phyloP scores from a whole-genome alignment of 352 stramenopile species.

The Globisporangium camurandrum region DNA sequence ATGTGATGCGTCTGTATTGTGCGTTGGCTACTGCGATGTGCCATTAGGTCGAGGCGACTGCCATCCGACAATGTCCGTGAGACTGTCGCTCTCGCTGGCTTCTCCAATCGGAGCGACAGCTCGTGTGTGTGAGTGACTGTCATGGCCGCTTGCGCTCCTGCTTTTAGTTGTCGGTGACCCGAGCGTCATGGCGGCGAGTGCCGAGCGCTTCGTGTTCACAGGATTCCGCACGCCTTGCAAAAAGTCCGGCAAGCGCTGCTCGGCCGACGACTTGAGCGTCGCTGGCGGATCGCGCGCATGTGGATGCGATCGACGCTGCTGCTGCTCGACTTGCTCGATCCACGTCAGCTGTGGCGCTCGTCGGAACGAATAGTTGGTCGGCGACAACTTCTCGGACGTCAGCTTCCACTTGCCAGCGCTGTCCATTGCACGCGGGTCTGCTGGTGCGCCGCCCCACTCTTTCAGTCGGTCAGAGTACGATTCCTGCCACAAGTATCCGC shows the following conservation, averaged over 20 bases:
- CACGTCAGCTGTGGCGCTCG: constrained; percentile 38
- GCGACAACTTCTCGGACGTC: constrained; percentile 55
- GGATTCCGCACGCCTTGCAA: constrained; percentile 37
- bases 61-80: neutral
- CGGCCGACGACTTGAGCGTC: constrained; percentile 9
- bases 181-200: neutral
- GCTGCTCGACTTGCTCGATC: constrained; percentile 66
- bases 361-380: constrained; percentile 49
- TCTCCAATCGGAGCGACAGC: too few relatives aligned
- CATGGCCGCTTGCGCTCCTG: neutral
- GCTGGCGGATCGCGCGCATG: constrained; percentile 14
- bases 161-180: too few relatives aligned
- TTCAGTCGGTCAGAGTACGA: constrained; percentile 25
- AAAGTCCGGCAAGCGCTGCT: constrained; percentile 39
- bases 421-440: constrained; percentile 43
- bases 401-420: constrained; percentile 47
- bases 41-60: neutral
- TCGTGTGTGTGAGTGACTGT: neutral
- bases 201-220: constrained; percentile 20
- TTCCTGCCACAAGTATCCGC: constrained; percentile 14
- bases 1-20: neutral
- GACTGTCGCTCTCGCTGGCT: neutral
- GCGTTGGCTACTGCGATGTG: neutral
- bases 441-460: constrained; percentile 28
- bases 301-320: constrained; percentile 30